Base-by-base conservation (phyloP, 176 grass and related monocot genomes). In the Oryza punctata region DNA sequence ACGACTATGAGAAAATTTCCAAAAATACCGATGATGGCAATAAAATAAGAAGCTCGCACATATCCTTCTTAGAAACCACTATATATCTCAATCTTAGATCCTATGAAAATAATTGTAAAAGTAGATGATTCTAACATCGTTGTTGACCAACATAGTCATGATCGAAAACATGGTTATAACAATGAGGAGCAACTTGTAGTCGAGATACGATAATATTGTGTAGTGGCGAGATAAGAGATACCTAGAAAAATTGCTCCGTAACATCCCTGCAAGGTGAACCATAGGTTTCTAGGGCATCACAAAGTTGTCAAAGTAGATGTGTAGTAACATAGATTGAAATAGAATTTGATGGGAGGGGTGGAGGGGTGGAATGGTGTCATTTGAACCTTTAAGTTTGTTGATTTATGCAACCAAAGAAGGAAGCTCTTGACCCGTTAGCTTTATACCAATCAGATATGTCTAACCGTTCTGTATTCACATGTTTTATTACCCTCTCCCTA, bases 21-120 rank as follows among this genome's bases (percentile, higher is more conserved):
- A 6, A 30, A 0, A 32, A 29, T 21, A 52, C 1, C 0, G 54
- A 21, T 4, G 13, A 19, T 6, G 7, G 18, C 0, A 47, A 16
- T 26, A 30, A 1, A 8, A 46, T 0, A 0, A 3, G 12, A 0
- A 1, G 16, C 3, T 8, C 5, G 0, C 23, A 4, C 2, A 1
- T 24, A 72, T 6, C n/a, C 5, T 23, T 0, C 13, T 5, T 10
- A 18, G 6, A 13, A 3, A 16, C 12, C 23, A 43, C 6, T 27
- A 10, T 27, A 10, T 3, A 3, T 46, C 23, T 3, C 2, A 0
- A 46, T 1, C 12, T 3, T 16, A 72, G n/a, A 10, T 45, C 12
- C 2, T 4, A 45, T 0, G 0, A 0, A 7, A 27, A 10, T 33
- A 9, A 8, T 9, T 4, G 9, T 18, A 21, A 18, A 21, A 21